A percentile compares a stretch with the other conserved stretches of the same genome.
These are phyloP conservation scores for Neonectria coccinea DNA, from an alignment of 2,329 filamentous ascomycete species.

Conservation along the genomic window DNA sequence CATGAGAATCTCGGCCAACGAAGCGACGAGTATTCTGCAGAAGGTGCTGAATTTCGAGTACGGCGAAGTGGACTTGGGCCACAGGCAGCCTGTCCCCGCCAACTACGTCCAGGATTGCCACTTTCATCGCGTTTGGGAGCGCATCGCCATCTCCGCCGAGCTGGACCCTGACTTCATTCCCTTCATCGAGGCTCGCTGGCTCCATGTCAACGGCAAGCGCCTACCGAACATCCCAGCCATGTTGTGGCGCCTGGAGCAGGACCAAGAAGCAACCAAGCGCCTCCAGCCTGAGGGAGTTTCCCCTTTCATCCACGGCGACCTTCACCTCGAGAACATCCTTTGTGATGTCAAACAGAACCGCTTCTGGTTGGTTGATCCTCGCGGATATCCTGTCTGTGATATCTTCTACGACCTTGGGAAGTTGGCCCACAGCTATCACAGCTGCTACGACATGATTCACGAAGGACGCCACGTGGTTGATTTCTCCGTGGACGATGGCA, in stretches of 20 bases:
- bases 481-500: not conserved
- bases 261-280: conserved; percentile 10
- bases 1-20: conserved; percentile 2
- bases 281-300: conserved; percentile 14
- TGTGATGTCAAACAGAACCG: conserved; percentile 4
- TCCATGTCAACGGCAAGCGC: conserved; percentile 9
- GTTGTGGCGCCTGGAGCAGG: conserved; percentile 11
- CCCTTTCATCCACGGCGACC: conserved; percentile 13
- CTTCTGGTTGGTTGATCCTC: conserved; percentile 15
- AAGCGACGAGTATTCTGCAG: not conserved
- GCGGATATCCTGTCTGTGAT: conserved; percentile 13
- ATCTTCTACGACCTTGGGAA: conserved; percentile 17
- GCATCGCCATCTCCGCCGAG: conserved; percentile 14
- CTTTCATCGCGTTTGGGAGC: conserved; percentile 16
- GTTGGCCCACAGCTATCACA: conserved; percentile 15
- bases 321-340: conserved; percentile 16
- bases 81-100: conserved; percentile 7
- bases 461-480: conserved; percentile 14
- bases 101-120: conserved; percentile 11
- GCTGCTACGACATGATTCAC: conserved; percentile 13
- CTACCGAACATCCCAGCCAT: conserved; percentile 15
- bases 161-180: conserved; percentile 12
- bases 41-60: not conserved
- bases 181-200: conserved; percentile 11
- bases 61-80: not conserved